These are phyloP conservation scores for Ophiostoma perfectum DNA, from an alignment of 2,329 filamentous ascomycete genomes.

Conservation along the genomic window DNA sequence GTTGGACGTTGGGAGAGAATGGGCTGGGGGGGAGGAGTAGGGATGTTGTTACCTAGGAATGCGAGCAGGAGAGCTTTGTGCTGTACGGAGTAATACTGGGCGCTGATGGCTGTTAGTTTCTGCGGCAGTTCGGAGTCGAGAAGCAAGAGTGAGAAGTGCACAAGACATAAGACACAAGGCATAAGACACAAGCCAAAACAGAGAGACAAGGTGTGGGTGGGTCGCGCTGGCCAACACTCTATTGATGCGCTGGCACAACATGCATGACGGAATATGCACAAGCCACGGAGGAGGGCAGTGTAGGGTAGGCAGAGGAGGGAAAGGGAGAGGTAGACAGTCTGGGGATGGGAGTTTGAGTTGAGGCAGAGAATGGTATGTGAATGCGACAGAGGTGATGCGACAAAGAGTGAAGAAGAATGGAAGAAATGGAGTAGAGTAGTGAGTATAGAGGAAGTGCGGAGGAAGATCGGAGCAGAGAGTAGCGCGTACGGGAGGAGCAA, in stretches of 20 bases:
- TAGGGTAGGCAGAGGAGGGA: neutral
- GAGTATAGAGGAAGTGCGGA: neutral
- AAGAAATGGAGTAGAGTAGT: neutral
- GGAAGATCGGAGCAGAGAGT: slow-evolving; percentile 7
- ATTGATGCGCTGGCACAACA: slow-evolving; percentile 47
- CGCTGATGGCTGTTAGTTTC: too few relatives aligned
- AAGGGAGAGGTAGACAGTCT: neutral
- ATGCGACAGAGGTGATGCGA: neutral
- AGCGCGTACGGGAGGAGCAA: slow-evolving; percentile 5
- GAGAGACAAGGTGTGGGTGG: slow-evolving; percentile 7
- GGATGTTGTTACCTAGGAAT: too few relatives aligned
- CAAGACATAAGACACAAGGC: neutral
- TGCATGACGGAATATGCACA: slow-evolving; percentile 48
- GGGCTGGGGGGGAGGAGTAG: neutral
- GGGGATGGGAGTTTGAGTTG: neutral
- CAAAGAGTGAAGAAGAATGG: neutral
- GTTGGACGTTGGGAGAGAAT: neutral
- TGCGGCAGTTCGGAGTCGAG: too few relatives aligned
- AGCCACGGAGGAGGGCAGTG: slow-evolving; percentile 33
- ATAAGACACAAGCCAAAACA: neutral
- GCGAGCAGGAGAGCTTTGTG: too few relatives aligned
- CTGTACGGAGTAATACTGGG: too few relatives aligned
- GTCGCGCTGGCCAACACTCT: slow-evolving; percentile 27
- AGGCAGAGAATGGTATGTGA: neutral
- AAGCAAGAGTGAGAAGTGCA: too few relatives aligned